phyloP scores from a whole-genome alignment of 805 yeast species.

The Hanseniaspora pseudoguilliermondii region DNA sequence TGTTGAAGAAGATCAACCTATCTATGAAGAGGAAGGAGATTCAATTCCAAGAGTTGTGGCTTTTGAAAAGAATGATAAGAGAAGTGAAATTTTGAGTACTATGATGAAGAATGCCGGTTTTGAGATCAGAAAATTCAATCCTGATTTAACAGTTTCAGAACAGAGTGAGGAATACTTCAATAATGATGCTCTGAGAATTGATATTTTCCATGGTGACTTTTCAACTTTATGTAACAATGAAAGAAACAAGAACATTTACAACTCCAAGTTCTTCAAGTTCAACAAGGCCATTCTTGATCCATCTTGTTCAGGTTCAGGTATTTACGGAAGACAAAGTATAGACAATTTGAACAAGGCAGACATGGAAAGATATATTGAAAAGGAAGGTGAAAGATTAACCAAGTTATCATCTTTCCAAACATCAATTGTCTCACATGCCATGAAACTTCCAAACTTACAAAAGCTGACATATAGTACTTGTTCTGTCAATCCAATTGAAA shows the following conservation, averaged over 20 bases:
- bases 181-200: conserved; percentile 27
- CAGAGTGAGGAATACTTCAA: conserved; percentile 6
- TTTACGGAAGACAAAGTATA: conserved; percentile 73
- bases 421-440: conserved; percentile 77
- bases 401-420: conserved; percentile 79
- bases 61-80: conserved; percentile 68
- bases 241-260: conserved; percentile 24
- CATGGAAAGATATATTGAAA: conserved; percentile 11
- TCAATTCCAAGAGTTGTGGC: conserved; percentile 45
- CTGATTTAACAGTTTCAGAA: conserved; percentile 17
- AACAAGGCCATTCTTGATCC: conserved; percentile 83
- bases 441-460: conserved; percentile 61
- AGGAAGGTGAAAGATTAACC: conserved; percentile 32
- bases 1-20: conserved; percentile 9
- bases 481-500: conserved; percentile 85
- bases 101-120: conserved; percentile 78
- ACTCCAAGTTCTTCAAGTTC: conserved; percentile 26
- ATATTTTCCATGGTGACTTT: conserved; percentile 35
- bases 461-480: conserved; percentile 90
- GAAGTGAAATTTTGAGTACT: conserved; percentile 55
- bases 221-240: conserved; percentile 32
- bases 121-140: conserved; percentile 14
- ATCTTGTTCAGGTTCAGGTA: conserved; percentile 95
- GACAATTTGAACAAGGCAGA: conserved; percentile 25
- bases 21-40: conserved; percentile 12